Conservation (phyloP, 331 rosid species). For the Prunus yedoensis region DNA sequence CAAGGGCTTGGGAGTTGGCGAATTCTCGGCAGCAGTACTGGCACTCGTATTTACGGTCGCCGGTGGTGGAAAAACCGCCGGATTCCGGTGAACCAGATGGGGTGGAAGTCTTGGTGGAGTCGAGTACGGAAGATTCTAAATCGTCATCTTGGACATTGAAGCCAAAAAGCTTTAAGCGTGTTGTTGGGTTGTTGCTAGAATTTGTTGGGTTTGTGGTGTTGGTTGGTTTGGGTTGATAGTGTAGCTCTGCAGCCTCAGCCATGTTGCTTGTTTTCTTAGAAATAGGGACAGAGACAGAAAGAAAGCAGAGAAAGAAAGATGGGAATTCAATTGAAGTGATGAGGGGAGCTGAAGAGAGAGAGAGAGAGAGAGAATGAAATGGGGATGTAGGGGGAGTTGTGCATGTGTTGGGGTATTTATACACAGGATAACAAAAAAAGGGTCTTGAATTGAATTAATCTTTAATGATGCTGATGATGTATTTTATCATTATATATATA, state of each 20-base stretch:
- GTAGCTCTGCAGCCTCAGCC: slow-evolving; percentile 46
- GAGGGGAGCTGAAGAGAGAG: slow-evolving; percentile 9
- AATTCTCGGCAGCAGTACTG: slow-evolving; percentile 93
- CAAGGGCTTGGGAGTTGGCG: slow-evolving; percentile 96
- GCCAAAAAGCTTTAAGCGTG: slow-evolving; percentile 74
- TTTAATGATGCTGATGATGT: slow-evolving; percentile 9
- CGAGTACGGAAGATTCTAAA: slow-evolving; percentile 18
- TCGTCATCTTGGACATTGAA: slow-evolving; percentile 70
- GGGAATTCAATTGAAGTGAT: slow-evolving; percentile 11
- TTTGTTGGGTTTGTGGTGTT: slow-evolving; percentile 1
- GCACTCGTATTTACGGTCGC: slow-evolving; percentile 90
- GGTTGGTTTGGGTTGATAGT: slow-evolving; percentile 44
- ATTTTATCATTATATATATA: background rate
- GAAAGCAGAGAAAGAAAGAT: slow-evolving; percentile 1
- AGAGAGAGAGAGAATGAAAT: background rate
- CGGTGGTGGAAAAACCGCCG: slow-evolving; percentile 47
- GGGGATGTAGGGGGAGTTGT: slow-evolving; percentile 35
- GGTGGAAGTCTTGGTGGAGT: slow-evolving; percentile 50
- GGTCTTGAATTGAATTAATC: slow-evolving; percentile 1
- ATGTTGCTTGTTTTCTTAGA: background rate
- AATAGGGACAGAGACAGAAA: background rate
- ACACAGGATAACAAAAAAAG: slow-evolving; percentile 18
- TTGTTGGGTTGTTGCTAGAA: slow-evolving; percentile 29
- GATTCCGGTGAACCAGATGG: slow-evolving; percentile 73
- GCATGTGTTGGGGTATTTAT: slow-evolving; percentile 61